These are phyloP conservation scores for Aspergillus sclerotiicarbonarius DNA, from an alignment of 495 filamentous ascomycete species.

Conservation along the genomic window DNA sequence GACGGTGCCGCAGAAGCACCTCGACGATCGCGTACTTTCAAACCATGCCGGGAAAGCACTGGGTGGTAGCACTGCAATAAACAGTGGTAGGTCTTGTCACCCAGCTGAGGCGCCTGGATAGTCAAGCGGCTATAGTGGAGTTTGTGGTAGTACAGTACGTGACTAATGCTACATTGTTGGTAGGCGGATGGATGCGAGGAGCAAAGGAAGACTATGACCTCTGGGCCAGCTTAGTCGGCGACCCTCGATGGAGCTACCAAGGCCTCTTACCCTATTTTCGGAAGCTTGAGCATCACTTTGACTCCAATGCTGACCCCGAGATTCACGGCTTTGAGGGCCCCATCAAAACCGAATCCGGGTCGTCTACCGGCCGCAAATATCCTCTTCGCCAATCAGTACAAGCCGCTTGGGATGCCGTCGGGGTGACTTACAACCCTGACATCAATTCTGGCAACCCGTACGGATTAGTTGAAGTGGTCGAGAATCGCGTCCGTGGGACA, in stretches of 20 bases:
- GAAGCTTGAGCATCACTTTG: no score
- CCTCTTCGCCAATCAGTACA: conserved; percentile 30
- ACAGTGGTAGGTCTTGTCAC: not conserved
- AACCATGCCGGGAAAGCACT: conserved; percentile 27
- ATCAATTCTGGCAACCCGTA: conserved; percentile 27
- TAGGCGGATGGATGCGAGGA: not conserved
- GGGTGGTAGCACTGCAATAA: conserved; percentile 20
- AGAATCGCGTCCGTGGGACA: conserved; percentile 33
- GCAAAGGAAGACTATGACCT: no score
- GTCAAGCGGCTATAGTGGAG: not conserved
- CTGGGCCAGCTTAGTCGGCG: no score
- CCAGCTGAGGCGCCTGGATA: not conserved
- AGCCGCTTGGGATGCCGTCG: conserved; percentile 30
- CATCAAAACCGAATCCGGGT: conserved; percentile 18
- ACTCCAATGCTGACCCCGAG: not conserved
- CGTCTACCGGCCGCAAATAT: conserved; percentile 20
- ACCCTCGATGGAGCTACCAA: no score
- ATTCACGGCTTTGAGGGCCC: conserved; percentile 29
- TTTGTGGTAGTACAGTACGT: not conserved
- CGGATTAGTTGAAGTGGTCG: conserved; percentile 30
- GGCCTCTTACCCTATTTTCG: no score
- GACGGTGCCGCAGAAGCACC: conserved; percentile 26
- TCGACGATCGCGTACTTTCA: conserved; percentile 21
- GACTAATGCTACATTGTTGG: not conserved
- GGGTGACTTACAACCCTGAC: conserved; percentile 23